Base-by-base conservation (phyloP, 768 basidiomycete species). In the Mycena crocata region DNA sequence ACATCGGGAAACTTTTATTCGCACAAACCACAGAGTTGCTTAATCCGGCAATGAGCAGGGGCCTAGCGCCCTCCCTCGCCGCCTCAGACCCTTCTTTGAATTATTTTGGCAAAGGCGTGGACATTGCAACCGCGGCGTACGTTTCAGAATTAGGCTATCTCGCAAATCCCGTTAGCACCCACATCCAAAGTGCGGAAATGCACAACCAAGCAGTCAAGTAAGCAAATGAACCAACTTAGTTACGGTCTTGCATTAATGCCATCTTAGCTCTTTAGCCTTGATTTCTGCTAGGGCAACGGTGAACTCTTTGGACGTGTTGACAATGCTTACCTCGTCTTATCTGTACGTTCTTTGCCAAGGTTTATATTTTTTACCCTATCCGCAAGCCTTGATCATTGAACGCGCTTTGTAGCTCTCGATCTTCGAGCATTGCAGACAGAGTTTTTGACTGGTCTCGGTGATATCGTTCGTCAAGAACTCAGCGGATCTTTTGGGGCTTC, bases 191-290 rank as follows among this genome's bases (percentile, higher is more conserved):
- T 91, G 93, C 93, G 5, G 93, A 94, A 78, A 91, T 93, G 85
- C 91, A 93, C 71, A 94, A 94, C 72, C 93, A 94, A 75, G 89
- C 92, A 13, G 86, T 94, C 74, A 94, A 94, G 91, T 90, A 70
- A 73, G 89, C 79, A 44, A 45, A 32, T 9, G 24, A 9, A 15
- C 46, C 30, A 24, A 35, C 17, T 35, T 10, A 31, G 21, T 1
- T 24, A 21, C 32, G 8, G 19, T 2, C 5, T 7, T 21, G 24
- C 23, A 35, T 31, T 60, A 32, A 46, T 15, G 10, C 15, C 28
- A 14, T 23, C 9, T 42, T 26, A 69, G 68, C 23, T 70, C 69
- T 17, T 35, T 70, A 32, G 69, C 69, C 28, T 60, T 70, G 62
- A 89, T 95, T 58, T 94, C 93, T 21, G 93, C 88, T 26, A 89